These are phyloP conservation scores for Uromyces viciae-fabae DNA, from an alignment of 1,284 basidiomycete species.

Conservation along the genomic window DNA sequence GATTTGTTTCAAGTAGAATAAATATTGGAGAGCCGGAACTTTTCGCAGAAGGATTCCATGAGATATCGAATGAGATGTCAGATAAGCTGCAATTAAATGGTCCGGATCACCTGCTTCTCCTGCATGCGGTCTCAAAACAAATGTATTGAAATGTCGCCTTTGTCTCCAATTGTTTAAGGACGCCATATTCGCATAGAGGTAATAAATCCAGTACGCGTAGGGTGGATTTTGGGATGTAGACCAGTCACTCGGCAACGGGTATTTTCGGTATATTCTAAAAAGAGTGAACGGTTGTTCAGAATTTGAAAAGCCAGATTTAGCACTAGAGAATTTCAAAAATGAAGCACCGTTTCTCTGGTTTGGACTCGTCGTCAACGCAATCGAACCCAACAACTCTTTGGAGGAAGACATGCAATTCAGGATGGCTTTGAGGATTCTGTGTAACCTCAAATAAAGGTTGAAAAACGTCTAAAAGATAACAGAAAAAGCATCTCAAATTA, in stretches of 20 bases:
- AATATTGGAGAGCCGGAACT: slow-evolving; percentile 72
- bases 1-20: slow-evolving; percentile 92
- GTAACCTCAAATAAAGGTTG: slow-evolving; percentile 93
- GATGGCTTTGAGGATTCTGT: slow-evolving; percentile 79
- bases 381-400: slow-evolving; percentile 96
- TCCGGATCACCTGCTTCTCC: slow-evolving; percentile 99
- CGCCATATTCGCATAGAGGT: slow-evolving; percentile 94
- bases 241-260: slow-evolving; percentile 90
- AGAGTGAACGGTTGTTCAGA: neutral
- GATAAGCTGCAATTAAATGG: slow-evolving; percentile 89
- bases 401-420: slow-evolving; percentile 90
- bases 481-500: neutral
- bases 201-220: slow-evolving; percentile 90
- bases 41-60: slow-evolving; percentile 97
- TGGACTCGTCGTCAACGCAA: slow-evolving; percentile 95
- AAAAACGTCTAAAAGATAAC: slow-evolving; percentile 70
- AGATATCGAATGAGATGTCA: slow-evolving; percentile 95
- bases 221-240: slow-evolving; percentile 83
- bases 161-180: slow-evolving; percentile 90
- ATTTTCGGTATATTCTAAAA: slow-evolving; percentile 64
- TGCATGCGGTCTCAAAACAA: slow-evolving; percentile 92
- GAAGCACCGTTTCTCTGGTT: slow-evolving; percentile 78
- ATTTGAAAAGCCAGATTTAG: neutral
- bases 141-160: slow-evolving; percentile 90
- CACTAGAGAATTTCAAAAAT: too few relatives aligned